Evolutionary conservation across 1,284 basidiomycete species (phyloP), one percentile per base, ranked within the genome.

Genomic region (Cryptococcus sp.): DNA sequence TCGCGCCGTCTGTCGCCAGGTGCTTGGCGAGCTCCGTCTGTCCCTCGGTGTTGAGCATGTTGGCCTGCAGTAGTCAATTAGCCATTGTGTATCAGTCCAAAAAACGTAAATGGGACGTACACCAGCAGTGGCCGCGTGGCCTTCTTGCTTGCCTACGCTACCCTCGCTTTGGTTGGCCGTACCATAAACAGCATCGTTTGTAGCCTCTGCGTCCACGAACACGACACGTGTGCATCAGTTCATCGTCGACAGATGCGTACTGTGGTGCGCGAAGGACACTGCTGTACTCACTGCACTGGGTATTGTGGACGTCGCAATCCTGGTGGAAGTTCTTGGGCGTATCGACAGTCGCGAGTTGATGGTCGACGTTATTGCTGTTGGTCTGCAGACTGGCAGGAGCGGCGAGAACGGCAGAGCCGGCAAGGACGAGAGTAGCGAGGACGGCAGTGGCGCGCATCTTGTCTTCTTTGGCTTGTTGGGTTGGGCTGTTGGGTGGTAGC

Each of bases 301-400:
- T 50, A 41, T 60, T 60, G 39, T 56, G 54, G 11, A 42, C 51
- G 45, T 60, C 59, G 25, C 59, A 60, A 31, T 60, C 54, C 47
- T 60, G 59, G 35, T 60, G 59, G 31, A 60, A 50, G 16, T 60
- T 47, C 42, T 60, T 60, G 5, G 59, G 59, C 27, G 54, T 53
- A n/a, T 56, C 54, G 42, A 47, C 46, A 13, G 50, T 51, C 11
- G 53, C 49, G 11, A 60, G 42, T 17, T 52, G 45, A 31, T 60
- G 56, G 41, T 60, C 59, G 15, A 60, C 40, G 4, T 42, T 48
- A 38, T 59, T 53, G 15, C 41, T 47, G 10, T 59, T 59, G 19
- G 54, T 23, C 8, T 46, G 55, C 6, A 50, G 4, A 48, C 38
- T n/a, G 13, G 40, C 35, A 35, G 57, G 53, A 8, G 47, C 47